Evolutionary conservation across 2,329 filamentous ascomycete genomes (phyloP).

Genomic region (Trichophaea hybrida): DNA sequence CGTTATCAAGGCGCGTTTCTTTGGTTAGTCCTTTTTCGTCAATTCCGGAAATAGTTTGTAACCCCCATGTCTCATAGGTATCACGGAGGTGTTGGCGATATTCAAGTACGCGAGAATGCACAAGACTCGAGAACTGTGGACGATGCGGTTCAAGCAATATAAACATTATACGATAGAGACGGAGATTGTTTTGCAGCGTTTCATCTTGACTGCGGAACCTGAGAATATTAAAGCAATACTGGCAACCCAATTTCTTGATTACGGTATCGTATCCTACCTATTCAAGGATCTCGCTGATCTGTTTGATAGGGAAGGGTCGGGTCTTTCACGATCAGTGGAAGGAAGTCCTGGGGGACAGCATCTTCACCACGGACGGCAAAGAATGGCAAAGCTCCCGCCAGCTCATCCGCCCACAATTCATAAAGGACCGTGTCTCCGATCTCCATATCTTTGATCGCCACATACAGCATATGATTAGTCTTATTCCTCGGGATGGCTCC

Average conservation of each 20-base stretch:
- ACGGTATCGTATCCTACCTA: slow-evolving; percentile 32
- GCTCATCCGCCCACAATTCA: slow-evolving; percentile 73
- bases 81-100: slow-evolving; percentile 50
- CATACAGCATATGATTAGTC: slow-evolving; percentile 54
- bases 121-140: slow-evolving; percentile 49
- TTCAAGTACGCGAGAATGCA: slow-evolving; percentile 34
- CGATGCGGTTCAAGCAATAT: slow-evolving; percentile 36
- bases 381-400: slow-evolving; percentile 69
- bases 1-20: no score
- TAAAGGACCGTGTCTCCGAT: slow-evolving; percentile 70
- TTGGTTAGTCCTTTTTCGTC: no score
- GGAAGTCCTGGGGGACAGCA: slow-evolving; percentile 59
- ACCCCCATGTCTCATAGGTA: no score
- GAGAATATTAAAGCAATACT: slow-evolving; percentile 86
- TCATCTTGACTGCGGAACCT: slow-evolving; percentile 64
- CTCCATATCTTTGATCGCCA: slow-evolving; percentile 69
- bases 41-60: no score
- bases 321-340: slow-evolving; percentile 62
- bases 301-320: slow-evolving; percentile 48
- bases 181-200: slow-evolving; percentile 41
- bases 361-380: slow-evolving; percentile 66
- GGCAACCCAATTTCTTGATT: slow-evolving; percentile 75
- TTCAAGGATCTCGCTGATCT: not conserved
- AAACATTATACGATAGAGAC: slow-evolving; percentile 47
- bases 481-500: slow-evolving; percentile 46